Evolutionary conservation across 2,329 filamentous ascomycete genomes (phyloP).

Genomic region (Colletotrichum abscissum): DNA sequence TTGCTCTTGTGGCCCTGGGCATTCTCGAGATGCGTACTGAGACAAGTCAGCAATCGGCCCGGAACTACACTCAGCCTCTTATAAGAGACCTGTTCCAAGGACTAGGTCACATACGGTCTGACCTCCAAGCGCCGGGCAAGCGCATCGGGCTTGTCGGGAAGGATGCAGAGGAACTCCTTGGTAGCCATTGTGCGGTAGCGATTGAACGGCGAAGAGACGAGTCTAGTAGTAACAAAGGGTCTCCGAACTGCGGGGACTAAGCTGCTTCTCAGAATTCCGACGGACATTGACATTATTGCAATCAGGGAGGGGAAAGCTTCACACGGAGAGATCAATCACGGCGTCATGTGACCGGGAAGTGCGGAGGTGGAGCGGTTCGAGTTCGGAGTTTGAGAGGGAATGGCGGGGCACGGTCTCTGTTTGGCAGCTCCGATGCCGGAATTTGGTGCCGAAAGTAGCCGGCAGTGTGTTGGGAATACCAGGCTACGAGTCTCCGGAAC

Average conservation of each 20-base stretch:
- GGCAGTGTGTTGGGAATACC: background rate
- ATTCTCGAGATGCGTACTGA: conserved; percentile 22
- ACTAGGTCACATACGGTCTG: conserved; percentile 10
- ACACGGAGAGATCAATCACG: background rate
- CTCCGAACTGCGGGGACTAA: conserved; percentile 19
- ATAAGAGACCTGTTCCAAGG: background rate
- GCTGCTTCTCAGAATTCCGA: conserved; percentile 5
- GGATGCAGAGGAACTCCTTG: conserved; percentile 34
- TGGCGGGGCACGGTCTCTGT: background rate
- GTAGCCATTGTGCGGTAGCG: conserved; percentile 28
- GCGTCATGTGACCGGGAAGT: conserved; percentile 5
- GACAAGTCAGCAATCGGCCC: background rate
- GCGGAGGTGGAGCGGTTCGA: background rate
- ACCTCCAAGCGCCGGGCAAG: conserved; percentile 27
- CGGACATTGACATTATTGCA: conserved; percentile 21
- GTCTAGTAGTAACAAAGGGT: background rate
- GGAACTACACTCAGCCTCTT: background rate
- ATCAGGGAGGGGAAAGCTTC: background rate
- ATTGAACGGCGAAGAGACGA: background rate
- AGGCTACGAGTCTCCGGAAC: no score
- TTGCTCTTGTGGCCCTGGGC: conserved; percentile 37
- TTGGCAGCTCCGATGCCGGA: conserved; percentile 16
- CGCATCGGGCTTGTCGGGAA: conserved; percentile 33
- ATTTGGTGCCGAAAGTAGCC: background rate
- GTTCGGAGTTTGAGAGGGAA: background rate